phyloP scores from a whole-genome alignment of 2,329 filamentous ascomycete species.

The Laburnicola sp. region DNA sequence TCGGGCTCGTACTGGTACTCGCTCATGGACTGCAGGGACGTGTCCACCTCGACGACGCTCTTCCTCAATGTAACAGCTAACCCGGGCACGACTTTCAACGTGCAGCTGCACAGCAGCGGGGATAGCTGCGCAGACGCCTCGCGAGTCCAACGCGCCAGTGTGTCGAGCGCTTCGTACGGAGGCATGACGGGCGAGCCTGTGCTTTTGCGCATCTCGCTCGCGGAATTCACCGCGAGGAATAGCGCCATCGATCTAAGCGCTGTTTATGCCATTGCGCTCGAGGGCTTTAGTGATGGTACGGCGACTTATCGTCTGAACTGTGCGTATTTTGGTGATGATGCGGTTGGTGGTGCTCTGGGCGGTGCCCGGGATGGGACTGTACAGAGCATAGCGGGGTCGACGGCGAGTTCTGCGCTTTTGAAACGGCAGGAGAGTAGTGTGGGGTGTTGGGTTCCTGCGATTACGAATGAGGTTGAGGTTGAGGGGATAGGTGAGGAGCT shows the following conservation, averaged over 20 bases:
- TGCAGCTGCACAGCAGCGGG: slow-evolving; percentile 12
- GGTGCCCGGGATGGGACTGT: no score
- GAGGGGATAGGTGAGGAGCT: no score
- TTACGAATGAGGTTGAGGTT: no score
- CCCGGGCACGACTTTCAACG: slow-evolving; percentile 11
- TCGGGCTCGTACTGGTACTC: slow-evolving; percentile 15
- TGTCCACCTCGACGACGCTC: slow-evolving; percentile 3
- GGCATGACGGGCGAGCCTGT: slow-evolving; percentile 12
- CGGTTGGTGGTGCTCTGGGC: not conserved
- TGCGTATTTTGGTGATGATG: slow-evolving; percentile 9
- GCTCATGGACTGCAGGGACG: slow-evolving; percentile 8
- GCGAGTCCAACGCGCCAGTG: not conserved
- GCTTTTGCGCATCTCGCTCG: slow-evolving; percentile 8
- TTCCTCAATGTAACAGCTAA: slow-evolving; percentile 12
- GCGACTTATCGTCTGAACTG: slow-evolving; percentile 11
- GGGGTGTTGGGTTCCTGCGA: no score
- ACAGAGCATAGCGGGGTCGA: not conserved
- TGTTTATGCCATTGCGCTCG: slow-evolving; percentile 9
- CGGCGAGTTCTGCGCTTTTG: not conserved
- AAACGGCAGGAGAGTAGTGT: no score
- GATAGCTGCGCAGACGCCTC: not conserved
- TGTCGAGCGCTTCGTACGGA: slow-evolving; percentile 5
- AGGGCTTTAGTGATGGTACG: slow-evolving; percentile 7
- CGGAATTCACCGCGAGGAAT: slow-evolving; percentile 5
- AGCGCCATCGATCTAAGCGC: slow-evolving; percentile 1